Evolutionary conservation across 1,284 basidiomycete genomes (phyloP).

Genomic region (Rhodotorula sp.): DNA sequence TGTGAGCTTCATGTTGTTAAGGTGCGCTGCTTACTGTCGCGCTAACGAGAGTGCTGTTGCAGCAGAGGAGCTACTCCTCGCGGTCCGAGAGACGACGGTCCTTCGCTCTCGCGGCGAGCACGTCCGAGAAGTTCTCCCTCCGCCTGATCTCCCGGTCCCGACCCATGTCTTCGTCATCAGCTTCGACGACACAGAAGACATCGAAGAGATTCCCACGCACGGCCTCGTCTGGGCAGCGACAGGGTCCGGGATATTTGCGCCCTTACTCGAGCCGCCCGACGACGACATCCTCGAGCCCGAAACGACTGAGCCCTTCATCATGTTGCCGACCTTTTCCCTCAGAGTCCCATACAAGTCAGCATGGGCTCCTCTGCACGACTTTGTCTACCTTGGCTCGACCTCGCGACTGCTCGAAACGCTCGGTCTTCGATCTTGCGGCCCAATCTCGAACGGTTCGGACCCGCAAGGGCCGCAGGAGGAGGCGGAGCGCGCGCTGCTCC

Average conservation of each 20-base stretch:
- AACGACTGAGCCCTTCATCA: neutral
- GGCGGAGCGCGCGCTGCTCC: neutral
- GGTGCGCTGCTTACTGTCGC: no score
- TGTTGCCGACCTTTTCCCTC: neutral
- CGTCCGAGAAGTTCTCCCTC: neutral
- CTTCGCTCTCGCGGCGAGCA: neutral
- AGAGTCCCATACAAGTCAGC: neutral
- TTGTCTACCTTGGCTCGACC: neutral
- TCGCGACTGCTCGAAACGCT: slow-evolving; percentile 4
- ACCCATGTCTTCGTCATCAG: neutral
- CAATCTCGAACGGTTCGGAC: neutral
- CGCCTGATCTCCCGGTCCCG: neutral
- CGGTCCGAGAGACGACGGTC: neutral
- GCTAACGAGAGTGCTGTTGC: neutral
- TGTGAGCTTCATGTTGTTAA: neutral
- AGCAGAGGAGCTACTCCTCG: neutral
- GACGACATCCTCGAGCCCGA: neutral
- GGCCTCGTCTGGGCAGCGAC: neutral
- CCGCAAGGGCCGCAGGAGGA: no score
- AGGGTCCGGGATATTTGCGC: neutral
- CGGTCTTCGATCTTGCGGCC: neutral
- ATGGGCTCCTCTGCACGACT: slow-evolving; percentile 5
- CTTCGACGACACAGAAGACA: slow-evolving; percentile 5
- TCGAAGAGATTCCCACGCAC: neutral
- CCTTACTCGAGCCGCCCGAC: neutral